Percentiles rank a stretch among this genome's conserved stretches.
Evolutionary conservation across 495 filamentous ascomycete genomes (phyloP).

Genomic region (Penicillium roqueforti): DNA sequence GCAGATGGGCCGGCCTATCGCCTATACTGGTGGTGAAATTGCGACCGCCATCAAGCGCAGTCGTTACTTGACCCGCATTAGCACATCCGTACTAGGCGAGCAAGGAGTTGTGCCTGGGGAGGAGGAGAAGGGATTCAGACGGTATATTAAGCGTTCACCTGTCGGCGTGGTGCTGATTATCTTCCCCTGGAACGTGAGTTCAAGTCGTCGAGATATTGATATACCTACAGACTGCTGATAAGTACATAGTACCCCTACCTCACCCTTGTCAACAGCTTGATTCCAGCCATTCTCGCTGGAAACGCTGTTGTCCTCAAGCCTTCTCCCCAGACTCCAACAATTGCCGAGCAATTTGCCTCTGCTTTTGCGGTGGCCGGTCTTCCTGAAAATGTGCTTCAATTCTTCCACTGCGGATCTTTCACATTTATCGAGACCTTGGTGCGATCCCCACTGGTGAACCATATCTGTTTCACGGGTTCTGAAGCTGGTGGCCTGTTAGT

Average conservation of each 20-base stretch:
- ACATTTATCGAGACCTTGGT: slow-evolving; percentile 66
- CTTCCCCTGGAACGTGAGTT: slow-evolving; percentile 90
- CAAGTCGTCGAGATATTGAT: background rate
- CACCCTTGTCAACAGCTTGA: slow-evolving; percentile 82
- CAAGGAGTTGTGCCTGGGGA: slow-evolving; percentile 63
- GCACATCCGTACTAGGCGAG: slow-evolving; percentile 55
- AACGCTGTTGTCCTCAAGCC: slow-evolving; percentile 91
- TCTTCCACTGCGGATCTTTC: slow-evolving; percentile 79
- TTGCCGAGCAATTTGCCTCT: slow-evolving; percentile 73
- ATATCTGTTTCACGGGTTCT: slow-evolving; percentile 92
- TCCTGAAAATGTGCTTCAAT: slow-evolving; percentile 76
- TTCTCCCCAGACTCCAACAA: slow-evolving; percentile 87
- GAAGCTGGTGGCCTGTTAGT: slow-evolving; percentile 79
- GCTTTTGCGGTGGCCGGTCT: slow-evolving; percentile 76
- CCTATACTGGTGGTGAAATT: slow-evolving; percentile 77
- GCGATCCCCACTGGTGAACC: slow-evolving; percentile 63
- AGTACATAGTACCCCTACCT: slow-evolving; percentile 77
- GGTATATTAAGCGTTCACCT: slow-evolving; percentile 81
- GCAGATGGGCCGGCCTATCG: slow-evolving; percentile 91
- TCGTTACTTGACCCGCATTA: slow-evolving; percentile 77
- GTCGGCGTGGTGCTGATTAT: slow-evolving; percentile 80
- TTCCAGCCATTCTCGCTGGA: slow-evolving; percentile 81
- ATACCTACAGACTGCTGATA: slow-evolving; percentile 8
- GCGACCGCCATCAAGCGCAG: slow-evolving; percentile 74
- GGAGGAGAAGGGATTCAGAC: slow-evolving; percentile 76